These are phyloP conservation scores for Corymbia maculata DNA, from an alignment of 345 rosid genomes.

Conservation along the genomic window DNA sequence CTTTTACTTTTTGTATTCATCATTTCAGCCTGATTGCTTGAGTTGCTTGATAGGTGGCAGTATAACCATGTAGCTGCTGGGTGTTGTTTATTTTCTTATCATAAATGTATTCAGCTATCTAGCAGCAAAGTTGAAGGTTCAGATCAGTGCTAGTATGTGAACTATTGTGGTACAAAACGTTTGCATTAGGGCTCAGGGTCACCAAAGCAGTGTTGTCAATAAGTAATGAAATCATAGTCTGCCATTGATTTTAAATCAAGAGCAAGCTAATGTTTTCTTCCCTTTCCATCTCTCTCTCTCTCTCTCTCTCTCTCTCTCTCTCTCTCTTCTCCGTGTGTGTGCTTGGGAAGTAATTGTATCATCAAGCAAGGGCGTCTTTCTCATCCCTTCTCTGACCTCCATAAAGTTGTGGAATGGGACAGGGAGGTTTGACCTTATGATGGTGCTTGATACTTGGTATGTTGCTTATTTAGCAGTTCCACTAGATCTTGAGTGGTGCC, in stretches of 20 bases:
- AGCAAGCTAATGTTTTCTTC: neutral
- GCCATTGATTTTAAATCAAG: neutral
- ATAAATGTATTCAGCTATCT: neutral
- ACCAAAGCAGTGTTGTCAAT: neutral
- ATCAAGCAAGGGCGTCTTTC: neutral
- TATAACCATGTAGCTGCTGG: slow-evolving; percentile 6
- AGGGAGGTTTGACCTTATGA: neutral
- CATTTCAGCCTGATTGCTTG: slow-evolving; percentile 8
- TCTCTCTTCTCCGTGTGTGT: too few species aligned
- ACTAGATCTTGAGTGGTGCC: neutral
- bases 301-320: neutral
- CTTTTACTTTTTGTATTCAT: slow-evolving; percentile 9
- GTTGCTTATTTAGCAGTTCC: neutral
- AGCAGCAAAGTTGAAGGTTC: neutral
- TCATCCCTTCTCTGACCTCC: neutral
- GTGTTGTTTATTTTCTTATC: slow-evolving; percentile 2
- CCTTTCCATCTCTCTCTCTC: neutral
- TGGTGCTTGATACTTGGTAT: neutral
- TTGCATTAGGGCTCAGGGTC: neutral
- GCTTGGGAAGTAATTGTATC: neutral
- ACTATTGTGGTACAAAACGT: neutral
- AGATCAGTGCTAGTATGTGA: neutral
- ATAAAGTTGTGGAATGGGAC: neutral
- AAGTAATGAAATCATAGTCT: neutral
- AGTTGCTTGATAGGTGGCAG: slow-evolving; percentile 1